These are phyloP conservation scores for Cenchrus americanus DNA, from an alignment of 176 grass and related monocot species.

Conservation along the genomic window DNA sequence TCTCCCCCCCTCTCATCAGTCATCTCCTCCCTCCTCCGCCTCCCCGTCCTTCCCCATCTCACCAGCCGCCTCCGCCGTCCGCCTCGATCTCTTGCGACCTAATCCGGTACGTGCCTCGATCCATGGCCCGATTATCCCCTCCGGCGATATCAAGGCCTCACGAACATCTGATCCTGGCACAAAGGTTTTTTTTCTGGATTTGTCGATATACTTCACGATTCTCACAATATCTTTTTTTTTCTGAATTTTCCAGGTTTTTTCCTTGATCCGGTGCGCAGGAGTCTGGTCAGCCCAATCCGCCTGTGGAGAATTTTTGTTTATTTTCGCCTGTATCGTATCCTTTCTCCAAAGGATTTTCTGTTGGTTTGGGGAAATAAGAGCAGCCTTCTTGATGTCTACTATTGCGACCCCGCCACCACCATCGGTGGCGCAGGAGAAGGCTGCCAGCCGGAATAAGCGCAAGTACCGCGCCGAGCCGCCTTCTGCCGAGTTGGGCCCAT, in stretches of 20 bases:
- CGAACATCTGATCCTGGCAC: slow-evolving; percentile 22
- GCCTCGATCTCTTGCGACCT: slow-evolving; percentile 39
- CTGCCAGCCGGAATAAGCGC: slow-evolving; percentile 83
- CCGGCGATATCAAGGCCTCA: slow-evolving; percentile 18
- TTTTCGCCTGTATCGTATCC: neutral
- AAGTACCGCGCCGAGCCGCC: slow-evolving; percentile 83
- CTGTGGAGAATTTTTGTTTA: slow-evolving; percentile 8
- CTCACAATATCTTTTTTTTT: slow-evolving; percentile 10
- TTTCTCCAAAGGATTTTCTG: slow-evolving; percentile 5
- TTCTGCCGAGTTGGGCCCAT: slow-evolving; percentile 50
- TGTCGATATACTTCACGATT: neutral
- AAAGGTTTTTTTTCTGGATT: slow-evolving; percentile 35
- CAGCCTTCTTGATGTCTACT: slow-evolving; percentile 38
- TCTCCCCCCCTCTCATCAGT: neutral
- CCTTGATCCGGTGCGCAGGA: slow-evolving; percentile 22
- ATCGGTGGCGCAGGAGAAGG: slow-evolving; percentile 61
- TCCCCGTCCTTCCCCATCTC: slow-evolving; percentile 24
- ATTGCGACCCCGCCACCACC: slow-evolving; percentile 34
- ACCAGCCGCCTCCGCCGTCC: slow-evolving; percentile 36
- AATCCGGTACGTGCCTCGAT: slow-evolving; percentile 52
- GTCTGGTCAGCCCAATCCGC: slow-evolving; percentile 41
- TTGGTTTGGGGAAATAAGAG: neutral
- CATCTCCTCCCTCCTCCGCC: neutral
- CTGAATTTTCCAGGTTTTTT: slow-evolving; percentile 38
- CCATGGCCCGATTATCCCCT: slow-evolving; percentile 1